Evolutionary conservation across 2,329 filamentous ascomycete genomes (phyloP), one percentile per base, ranked within the genome.

Genomic region (Phyllosticta citrichinensis): DNA sequence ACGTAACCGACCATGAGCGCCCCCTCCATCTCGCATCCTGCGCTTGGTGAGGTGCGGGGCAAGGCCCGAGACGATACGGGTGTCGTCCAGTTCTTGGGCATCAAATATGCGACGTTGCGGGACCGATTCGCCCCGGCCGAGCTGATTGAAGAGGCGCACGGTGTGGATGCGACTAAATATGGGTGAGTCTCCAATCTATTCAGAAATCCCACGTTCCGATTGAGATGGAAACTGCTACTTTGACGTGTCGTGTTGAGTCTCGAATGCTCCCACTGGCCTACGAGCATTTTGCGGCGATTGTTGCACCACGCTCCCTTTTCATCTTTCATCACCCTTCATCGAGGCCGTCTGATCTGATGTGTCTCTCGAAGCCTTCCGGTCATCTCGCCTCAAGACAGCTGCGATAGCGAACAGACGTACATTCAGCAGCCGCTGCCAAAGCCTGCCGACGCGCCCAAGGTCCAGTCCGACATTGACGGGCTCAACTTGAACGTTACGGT

Each of bases 401-500:
- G 76, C 54, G 73, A 81, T 47, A 65, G 70, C 2, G 81, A 83
- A 61, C 75, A 78, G n/a, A 65, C 68, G 2, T 74, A 80, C 61
- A 75, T 83, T 17, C 81, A 83, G 60, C 73, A 82, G 9, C 66
- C 71, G 0, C 68, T 82, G 0, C 76, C 79, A 5, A 17, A 68
- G 3, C 71, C 50, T 56, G 22, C 54, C 3, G 40, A 47, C 17
- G 14, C 54, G 20, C 54, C 75, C 52, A 70, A 73, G 1, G 25
- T 61, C 5, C 72, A 76, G 57, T 81, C 77, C 11, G 80, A 80
- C 22, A 64, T 75, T 2, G 76, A 82, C 56, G 77, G 80, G 33
- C 68, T 84, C 24, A 81, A 80, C 56, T 68, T 83, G 19, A 82
- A 82, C 62, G 77, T 83, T 55, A 77, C 78, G 0, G 71, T 78